phyloP scores from a whole-genome alignment of 108 stramenopile genomes.

The Fistulifera solaris region DNA sequence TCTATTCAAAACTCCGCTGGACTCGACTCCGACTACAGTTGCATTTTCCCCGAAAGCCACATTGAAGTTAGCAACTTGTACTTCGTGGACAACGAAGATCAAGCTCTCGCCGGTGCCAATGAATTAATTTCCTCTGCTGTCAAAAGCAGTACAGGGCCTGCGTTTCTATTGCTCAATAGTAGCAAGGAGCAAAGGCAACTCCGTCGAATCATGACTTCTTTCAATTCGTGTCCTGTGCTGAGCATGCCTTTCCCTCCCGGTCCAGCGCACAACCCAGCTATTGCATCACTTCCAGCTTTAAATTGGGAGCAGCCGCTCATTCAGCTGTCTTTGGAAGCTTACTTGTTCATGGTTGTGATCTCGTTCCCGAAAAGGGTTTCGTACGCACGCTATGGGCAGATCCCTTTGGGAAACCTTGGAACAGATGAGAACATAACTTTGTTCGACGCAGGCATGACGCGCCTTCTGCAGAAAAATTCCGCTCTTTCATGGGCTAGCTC shows the following conservation, averaged over 20 bases:
- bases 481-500: constrained; percentile 92
- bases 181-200: constrained; percentile 42
- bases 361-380: constrained; percentile 79
- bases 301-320: constrained; percentile 90
- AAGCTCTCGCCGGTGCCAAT: constrained; percentile 57
- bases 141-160: constrained; percentile 80
- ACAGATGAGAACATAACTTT: constrained; percentile 64
- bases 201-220: constrained; percentile 56
- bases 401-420: constrained; percentile 90
- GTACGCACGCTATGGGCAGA: constrained; percentile 74
- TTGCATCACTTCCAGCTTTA: constrained; percentile 68
- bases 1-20: constrained; percentile 51
- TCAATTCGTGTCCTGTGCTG: constrained; percentile 81
- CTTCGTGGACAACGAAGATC: constrained; percentile 51
- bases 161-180: constrained; percentile 67
- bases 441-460: constrained; percentile 75
- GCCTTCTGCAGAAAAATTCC: constrained; percentile 68
- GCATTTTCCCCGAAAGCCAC: constrained; percentile 35
- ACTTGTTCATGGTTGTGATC: constrained; percentile 65
- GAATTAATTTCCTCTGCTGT: constrained; percentile 54
- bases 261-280: constrained; percentile 71
- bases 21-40: constrained; percentile 51
- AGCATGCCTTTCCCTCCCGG: constrained; percentile 76
- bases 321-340: constrained; percentile 68
- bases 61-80: constrained; percentile 40